phyloP scores from a whole-genome alignment of 495 filamentous ascomycete species.

The Geoglossum glabrum region DNA sequence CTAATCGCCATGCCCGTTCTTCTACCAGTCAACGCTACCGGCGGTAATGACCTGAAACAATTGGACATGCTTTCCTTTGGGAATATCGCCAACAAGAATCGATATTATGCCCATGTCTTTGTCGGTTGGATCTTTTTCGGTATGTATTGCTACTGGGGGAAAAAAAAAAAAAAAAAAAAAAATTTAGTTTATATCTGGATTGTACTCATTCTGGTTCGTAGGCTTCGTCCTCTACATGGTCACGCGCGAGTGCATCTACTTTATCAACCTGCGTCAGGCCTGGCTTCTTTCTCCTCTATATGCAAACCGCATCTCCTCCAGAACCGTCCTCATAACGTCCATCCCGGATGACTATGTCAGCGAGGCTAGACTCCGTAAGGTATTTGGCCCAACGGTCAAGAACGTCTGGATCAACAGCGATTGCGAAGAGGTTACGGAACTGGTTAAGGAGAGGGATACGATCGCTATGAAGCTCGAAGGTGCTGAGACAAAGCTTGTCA shows the following conservation, averaged over 20 bases:
- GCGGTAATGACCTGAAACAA: conserved; percentile 35
- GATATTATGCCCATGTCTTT: conserved; percentile 62
- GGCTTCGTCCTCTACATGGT: conserved; percentile 76
- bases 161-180: too few species aligned
- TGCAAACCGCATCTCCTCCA: conserved; percentile 73
- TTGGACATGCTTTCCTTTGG: conserved; percentile 61
- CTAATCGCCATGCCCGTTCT: conserved; percentile 24
- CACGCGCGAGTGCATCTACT: conserved; percentile 80
- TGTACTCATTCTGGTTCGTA: conserved; percentile 10
- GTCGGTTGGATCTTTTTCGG: conserved; percentile 57
- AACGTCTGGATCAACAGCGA: conserved; percentile 75
- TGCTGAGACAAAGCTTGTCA: conserved; percentile 75
- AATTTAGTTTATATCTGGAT: not conserved
- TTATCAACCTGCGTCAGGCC: conserved; percentile 88
- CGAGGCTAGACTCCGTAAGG: conserved; percentile 48
- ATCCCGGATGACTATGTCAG: conserved; percentile 60
- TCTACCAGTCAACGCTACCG: conserved; percentile 25
- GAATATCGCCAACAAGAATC: conserved; percentile 44
- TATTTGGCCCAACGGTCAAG: conserved; percentile 66
- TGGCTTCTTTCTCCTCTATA: conserved; percentile 79
- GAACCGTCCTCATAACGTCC: conserved; percentile 80
- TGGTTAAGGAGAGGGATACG: conserved; percentile 69
- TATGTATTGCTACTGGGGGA: conserved; percentile 12
- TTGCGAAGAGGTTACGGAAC: conserved; percentile 58
- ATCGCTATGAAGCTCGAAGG: conserved; percentile 71